A percentile compares a stretch with the other conserved stretches of the same genome.
Conservation (phyloP, 148 eudicot genomes). For the Rhododendron mucronatum region DNA sequence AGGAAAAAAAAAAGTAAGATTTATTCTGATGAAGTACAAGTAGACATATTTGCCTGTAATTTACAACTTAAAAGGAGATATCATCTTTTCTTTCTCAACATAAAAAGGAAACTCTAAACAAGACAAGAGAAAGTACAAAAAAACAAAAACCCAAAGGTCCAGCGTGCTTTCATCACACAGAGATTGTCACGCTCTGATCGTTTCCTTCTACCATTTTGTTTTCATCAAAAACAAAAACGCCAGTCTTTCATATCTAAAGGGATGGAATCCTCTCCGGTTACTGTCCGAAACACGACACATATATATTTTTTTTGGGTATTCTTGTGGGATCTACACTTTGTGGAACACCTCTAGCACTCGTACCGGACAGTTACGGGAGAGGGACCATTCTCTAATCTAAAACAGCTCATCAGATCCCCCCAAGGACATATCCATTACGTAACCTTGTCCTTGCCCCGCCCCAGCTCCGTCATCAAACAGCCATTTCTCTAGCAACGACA, state of each 20-base stretch:
- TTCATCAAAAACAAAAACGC: background rate
- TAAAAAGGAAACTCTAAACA: background rate
- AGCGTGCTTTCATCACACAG: background rate
- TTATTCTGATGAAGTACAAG: background rate
- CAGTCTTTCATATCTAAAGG: background rate
- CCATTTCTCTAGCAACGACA: slow-evolving; percentile 65
- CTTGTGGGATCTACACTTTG: no score
- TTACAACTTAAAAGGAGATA: background rate
- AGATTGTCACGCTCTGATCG: background rate
- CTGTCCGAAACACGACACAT: fast-evolving
- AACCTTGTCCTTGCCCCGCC: slow-evolving; percentile 36
- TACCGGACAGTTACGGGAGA: no score
- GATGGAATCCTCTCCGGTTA: no score
- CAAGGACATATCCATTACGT: slow-evolving; percentile 40
- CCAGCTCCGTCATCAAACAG: slow-evolving; percentile 53
- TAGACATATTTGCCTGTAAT: background rate
- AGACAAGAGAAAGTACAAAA: background rate
- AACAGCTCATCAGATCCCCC: slow-evolving; percentile 44
- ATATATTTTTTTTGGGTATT: no score
- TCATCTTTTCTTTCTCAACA: background rate
- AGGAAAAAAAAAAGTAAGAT: background rate
- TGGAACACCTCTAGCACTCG: no score
- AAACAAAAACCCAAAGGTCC: background rate
- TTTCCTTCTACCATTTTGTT: background rate
- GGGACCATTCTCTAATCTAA: slow-evolving; percentile 9